A percentile compares a stretch with the other conserved stretches of the same genome.
phyloP scores from a whole-genome alignment of 805 yeast species.

The Saccharomycopsis fodiens region DNA sequence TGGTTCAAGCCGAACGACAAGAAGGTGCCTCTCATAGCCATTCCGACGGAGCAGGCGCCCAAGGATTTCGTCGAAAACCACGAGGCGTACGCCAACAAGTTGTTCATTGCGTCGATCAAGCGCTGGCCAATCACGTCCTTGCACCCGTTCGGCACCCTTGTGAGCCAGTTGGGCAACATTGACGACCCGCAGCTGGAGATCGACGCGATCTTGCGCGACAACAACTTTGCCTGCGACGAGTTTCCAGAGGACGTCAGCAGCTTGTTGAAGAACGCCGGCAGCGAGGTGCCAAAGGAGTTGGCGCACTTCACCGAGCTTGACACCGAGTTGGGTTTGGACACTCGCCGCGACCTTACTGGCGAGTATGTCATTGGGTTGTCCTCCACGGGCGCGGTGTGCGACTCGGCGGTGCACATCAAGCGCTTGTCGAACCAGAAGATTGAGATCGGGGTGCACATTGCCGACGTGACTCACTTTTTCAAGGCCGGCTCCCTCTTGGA shows the following conservation, averaged over 20 bases:
- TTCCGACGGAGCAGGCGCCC: conserved; percentile 98
- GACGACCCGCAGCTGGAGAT: conserved; percentile 74
- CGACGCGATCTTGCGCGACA: conserved; percentile 83
- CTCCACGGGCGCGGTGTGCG: conserved; percentile 51
- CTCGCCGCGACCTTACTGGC: conserved; percentile 45
- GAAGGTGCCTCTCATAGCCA: conserved; percentile 94
- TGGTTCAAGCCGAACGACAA: conserved; percentile 99
- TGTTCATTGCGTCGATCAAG: conserved; percentile 91
- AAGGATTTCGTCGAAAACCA: conserved; percentile 90
- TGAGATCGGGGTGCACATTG: conserved; percentile 79
- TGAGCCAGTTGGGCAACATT: conserved; percentile 77
- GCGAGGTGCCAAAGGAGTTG: conserved; percentile 27
- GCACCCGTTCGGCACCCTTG: conserved; percentile 94
- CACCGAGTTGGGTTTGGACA: conserved; percentile 24
- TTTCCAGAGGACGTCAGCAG: conserved; percentile 42
- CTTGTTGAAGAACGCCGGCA: conserved; percentile 23
- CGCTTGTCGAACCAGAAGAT: conserved; percentile 49
- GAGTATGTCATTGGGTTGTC: conserved; percentile 62
- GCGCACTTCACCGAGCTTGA: conserved; percentile 22
- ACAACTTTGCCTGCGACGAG: conserved; percentile 75
- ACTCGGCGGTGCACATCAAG: conserved; percentile 79
- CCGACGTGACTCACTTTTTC: conserved; percentile 69
- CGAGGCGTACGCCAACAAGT: conserved; percentile 67
- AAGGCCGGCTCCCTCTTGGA: conserved; percentile 73
- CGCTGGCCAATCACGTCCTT: conserved; percentile 99